Evolutionary conservation across 1,139 yeast genomes (phyloP), one percentile per base, ranked within the genome.

Genomic region (Scheffersomyces titani): DNA sequence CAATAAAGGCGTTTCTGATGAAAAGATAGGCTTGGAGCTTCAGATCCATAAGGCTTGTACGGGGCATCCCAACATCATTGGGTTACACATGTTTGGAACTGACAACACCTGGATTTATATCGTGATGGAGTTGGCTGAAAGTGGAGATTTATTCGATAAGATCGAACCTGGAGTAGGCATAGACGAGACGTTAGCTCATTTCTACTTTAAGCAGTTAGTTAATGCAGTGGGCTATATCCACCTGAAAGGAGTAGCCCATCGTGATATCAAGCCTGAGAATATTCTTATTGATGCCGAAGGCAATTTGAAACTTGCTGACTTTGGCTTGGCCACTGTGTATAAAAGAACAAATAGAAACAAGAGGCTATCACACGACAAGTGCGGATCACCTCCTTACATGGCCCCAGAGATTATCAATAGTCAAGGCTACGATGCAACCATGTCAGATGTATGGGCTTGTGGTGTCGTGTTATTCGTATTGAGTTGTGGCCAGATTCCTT

Each of bases 221-320:
- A 90, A 86, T 65, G 89, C 90, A 1, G 81, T 87, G 19, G 79
- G 80, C 63, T 89, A 83, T 68, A 88, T 52, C 91, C 88, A 61
- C 61, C 53, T 62, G 65, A 57, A 86, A 65, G 89, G 90, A 50
- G 87, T 88, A 19, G 86, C 88, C 11, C 92, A 88, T 66, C 75
- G 93, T 54, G 93, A 88, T 68, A 86, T 88, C 48, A 88, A 88
- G 66, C 91, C 92, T 5, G 91, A 91, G 4, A 88, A 88, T 65
- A 86, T 88, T 9, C 70, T 88, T 59, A 75, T 86, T 1, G 83
- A 80, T 55, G 89, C 89, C 0, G 70, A 86, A 18, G 76, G 74
- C 5, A 63, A 68, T 65, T 70, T 88, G 61, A 87, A 87, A 65
- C 70, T 88, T 19, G 86, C 89, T 1, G 92, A 87, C 69, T 87